These are phyloP conservation scores for Neurospora sp. DNA, from an alignment of 2,329 filamentous ascomycete species.

Conservation along the genomic window DNA sequence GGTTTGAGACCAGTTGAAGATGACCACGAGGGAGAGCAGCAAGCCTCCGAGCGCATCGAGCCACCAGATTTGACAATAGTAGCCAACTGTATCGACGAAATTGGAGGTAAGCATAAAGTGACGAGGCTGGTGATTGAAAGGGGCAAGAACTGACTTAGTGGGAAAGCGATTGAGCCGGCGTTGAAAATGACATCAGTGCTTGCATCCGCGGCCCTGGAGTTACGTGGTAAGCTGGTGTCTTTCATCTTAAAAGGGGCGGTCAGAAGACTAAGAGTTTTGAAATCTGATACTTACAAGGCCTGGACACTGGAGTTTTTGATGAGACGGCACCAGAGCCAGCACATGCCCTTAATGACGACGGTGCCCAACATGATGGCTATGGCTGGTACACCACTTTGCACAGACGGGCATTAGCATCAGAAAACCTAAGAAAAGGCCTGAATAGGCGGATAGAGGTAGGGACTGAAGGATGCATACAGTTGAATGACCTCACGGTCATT, in stretches of 20 bases:
- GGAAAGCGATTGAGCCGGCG: constrained; percentile 78
- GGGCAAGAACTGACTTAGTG: constrained; percentile 43
- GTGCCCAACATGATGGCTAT: constrained; percentile 74
- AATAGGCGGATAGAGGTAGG: background rate
- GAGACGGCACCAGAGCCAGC: constrained; percentile 80
- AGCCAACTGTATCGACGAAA: constrained; percentile 44
- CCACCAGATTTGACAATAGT: constrained; percentile 72
- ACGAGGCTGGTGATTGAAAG: background rate
- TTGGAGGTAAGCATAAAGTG: background rate
- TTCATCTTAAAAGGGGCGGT: background rate
- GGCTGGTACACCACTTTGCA: constrained; percentile 48
- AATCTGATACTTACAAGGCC: constrained; percentile 44
- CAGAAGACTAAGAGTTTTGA: background rate
- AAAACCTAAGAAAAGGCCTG: background rate
- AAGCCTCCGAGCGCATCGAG: constrained; percentile 72
- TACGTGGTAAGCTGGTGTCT: constrained; percentile 2
- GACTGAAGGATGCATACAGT: constrained; percentile 31
- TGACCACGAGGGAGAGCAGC: constrained; percentile 67
- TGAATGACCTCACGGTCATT: constrained; percentile 59
- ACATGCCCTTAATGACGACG: constrained; percentile 69
- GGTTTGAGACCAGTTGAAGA: constrained; percentile 67
- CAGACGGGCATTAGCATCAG: constrained; percentile 2
- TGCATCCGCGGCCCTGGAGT: constrained; percentile 21
- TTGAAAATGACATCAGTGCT: constrained; percentile 71
- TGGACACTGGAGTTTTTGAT: constrained; percentile 82